Conservation (phyloP, 2,329 filamentous ascomycete genomes). For the Claviceps pusilla region DNA sequence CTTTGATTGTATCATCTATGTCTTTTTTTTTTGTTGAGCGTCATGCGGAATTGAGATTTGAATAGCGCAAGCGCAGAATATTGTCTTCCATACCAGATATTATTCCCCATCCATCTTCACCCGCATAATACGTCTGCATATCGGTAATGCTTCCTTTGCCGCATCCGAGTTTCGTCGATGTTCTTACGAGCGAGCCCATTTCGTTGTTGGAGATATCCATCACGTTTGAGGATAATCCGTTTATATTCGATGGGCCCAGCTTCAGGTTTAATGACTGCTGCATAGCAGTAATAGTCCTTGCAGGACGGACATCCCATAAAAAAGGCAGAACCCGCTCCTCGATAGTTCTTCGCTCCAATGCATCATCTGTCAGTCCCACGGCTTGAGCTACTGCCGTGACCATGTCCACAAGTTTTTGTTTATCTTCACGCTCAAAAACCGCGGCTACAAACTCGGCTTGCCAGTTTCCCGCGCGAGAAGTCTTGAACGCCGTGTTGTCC, state of each 20-base stretch:
- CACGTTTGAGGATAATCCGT: slow-evolving; percentile 56
- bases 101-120: slow-evolving; percentile 66
- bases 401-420: slow-evolving; percentile 49
- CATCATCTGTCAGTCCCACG: slow-evolving; percentile 49
- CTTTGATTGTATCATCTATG: slow-evolving; percentile 90
- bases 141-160: slow-evolving; percentile 40
- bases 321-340: slow-evolving; percentile 61
- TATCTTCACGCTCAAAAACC: slow-evolving; percentile 60
- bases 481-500: slow-evolving; percentile 71
- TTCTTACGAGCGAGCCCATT: slow-evolving; percentile 31
- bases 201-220: slow-evolving; percentile 33
- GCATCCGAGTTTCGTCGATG: slow-evolving; percentile 33
- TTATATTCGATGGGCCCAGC: slow-evolving; percentile 54
- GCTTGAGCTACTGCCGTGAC: slow-evolving; percentile 57
- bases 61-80: not conserved
- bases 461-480: slow-evolving; percentile 40
- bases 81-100: slow-evolving; percentile 44
- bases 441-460: slow-evolving; percentile 70
- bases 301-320: slow-evolving; percentile 58
- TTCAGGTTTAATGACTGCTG: slow-evolving; percentile 35
- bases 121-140: slow-evolving; percentile 60
- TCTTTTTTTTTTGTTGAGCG: slow-evolving; percentile 32
- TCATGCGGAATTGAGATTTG: not conserved
- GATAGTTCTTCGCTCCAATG: slow-evolving; percentile 43
- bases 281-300: slow-evolving; percentile 49